Conservation (phyloP, 2,329 filamentous ascomycete species). For the Aspergillus costaricaensis region DNA sequence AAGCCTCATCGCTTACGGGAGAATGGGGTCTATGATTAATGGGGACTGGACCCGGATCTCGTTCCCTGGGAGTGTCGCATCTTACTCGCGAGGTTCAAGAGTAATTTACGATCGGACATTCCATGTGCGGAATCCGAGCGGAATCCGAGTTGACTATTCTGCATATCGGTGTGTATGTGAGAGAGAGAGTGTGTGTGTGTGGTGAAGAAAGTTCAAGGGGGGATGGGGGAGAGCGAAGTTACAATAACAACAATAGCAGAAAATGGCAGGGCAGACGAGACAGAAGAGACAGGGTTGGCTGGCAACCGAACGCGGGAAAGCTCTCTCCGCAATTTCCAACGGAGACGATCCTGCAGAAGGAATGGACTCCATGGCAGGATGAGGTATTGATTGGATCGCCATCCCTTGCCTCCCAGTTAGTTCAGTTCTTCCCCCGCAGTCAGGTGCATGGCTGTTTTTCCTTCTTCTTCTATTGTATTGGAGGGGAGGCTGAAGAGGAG, state of each 20-base stretch:
- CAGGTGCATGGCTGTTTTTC: not conserved
- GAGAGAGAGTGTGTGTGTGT: no score
- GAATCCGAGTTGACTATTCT: not conserved
- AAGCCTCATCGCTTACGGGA: constrained; percentile 3
- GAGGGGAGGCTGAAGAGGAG: not conserved
- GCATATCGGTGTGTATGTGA: not conserved
- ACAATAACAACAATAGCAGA: no score
- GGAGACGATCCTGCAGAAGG: constrained; percentile 23
- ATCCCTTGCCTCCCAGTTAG: constrained; percentile 4
- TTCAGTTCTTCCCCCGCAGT: constrained; percentile 11
- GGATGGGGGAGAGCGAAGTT: no score
- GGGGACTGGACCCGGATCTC: not conserved
- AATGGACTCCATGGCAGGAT: constrained; percentile 3
- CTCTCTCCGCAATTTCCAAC: constrained; percentile 25
- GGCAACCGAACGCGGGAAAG: constrained; percentile 17
- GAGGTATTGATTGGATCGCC: constrained; percentile 6
- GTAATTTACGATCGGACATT: not conserved
- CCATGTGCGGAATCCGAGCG: not conserved
- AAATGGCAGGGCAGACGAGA: not conserved
- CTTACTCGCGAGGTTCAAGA: not conserved
- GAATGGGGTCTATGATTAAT: not conserved
- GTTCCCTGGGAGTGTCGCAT: not conserved
- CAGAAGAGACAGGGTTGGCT: not conserved
- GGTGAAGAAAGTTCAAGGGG: no score
- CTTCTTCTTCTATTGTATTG: not conserved